Evolutionary conservation across 106 monocot genomes (phyloP), one percentile per base, ranked within the genome.

Genomic region (Allium sativum): DNA sequence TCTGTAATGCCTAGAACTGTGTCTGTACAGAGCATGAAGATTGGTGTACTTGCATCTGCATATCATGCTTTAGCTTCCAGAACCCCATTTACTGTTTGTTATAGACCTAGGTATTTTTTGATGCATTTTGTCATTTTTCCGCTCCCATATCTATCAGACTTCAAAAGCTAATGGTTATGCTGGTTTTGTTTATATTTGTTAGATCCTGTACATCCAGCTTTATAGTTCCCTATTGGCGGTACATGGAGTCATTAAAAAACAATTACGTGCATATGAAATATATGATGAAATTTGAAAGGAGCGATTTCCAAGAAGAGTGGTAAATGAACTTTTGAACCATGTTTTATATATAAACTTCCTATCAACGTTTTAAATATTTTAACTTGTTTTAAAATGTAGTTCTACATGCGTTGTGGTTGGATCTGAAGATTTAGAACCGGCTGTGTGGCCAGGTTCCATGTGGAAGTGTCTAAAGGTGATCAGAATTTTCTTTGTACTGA

Each of bases 391-490:
- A 48, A 59, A 5, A 52, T 52, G 8, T 57, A 75, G 75, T 18
- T 55, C 6, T 14, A 21, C 64, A n/a, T 61, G 69, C 42, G 68
- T 68, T 0, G 58, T 75, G 9, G 51, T 51, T 21, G 12, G 50
- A 31, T 47, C 58, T 40, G 75, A 69, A 21, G 75, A 69, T 52
- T 21, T 18, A 44, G 75, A 69, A 0, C 64, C 75, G 12, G 14
- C 9, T n/a, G n/a, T 18, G 11, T 75, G 75, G 75, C 63, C 69
- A 21, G 69, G 58, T 64, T 75, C 75, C 50, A 56, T 56, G 52
- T 75, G 75, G 75, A 69, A 56, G 64, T 64, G 64, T 44, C 50
- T 69, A 19, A 69, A 69, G 75, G 75, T 69, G 62, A 43, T 16
- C 19, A 17, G 8, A 55, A 3, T 55, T n/a, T 55, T 55, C 55